Conservation (phyloP, 2,329 filamentous ascomycete genomes). For the Verticillium longisporum region DNA sequence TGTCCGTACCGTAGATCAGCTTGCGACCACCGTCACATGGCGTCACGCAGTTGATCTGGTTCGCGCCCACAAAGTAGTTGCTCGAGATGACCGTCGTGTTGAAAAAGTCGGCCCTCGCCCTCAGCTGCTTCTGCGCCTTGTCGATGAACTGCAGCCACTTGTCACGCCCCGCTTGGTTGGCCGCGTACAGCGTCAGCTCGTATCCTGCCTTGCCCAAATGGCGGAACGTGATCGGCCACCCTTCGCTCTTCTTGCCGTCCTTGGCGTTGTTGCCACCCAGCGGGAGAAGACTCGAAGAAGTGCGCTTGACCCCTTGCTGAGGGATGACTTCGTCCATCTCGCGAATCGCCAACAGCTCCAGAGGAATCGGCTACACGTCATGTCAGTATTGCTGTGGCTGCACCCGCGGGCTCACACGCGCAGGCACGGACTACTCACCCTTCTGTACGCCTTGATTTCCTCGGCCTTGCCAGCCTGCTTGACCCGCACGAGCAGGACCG, state of each 20-base stretch:
- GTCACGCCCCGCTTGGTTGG: conserved; percentile 76
- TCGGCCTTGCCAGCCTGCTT: conserved; percentile 91
- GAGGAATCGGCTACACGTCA: conserved; percentile 66
- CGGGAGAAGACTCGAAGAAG: conserved; percentile 76
- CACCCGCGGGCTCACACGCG: neutral
- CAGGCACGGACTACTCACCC: conserved; percentile 30
- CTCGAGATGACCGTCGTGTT: conserved; percentile 59
- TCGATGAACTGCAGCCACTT: conserved; percentile 98
- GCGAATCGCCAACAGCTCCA: conserved; percentile 86
- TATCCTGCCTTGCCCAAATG: conserved; percentile 95
- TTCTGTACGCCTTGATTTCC: conserved; percentile 90
- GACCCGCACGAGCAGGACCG: conserved; percentile 81
- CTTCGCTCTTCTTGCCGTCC: conserved; percentile 60
- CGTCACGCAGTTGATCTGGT: conserved; percentile 89
- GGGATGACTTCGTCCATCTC: conserved; percentile 98
- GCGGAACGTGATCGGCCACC: conserved; percentile 91
- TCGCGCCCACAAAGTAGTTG: conserved; percentile 56
- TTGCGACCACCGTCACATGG: conserved; percentile 95
- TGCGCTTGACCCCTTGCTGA: conserved; percentile 71
- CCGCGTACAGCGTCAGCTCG: conserved; percentile 81
- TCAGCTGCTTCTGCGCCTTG: conserved; percentile 77
- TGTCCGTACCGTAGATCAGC: conserved; percentile 89
- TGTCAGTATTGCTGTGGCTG: neutral
- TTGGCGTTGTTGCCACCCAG: conserved; percentile 29
- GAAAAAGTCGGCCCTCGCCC: conserved; percentile 87